Percentiles rank a stretch among this genome's conserved stretches.
Conservation (phyloP, 495 filamentous ascomycete species). For the Aspergillus affinis region DNA sequence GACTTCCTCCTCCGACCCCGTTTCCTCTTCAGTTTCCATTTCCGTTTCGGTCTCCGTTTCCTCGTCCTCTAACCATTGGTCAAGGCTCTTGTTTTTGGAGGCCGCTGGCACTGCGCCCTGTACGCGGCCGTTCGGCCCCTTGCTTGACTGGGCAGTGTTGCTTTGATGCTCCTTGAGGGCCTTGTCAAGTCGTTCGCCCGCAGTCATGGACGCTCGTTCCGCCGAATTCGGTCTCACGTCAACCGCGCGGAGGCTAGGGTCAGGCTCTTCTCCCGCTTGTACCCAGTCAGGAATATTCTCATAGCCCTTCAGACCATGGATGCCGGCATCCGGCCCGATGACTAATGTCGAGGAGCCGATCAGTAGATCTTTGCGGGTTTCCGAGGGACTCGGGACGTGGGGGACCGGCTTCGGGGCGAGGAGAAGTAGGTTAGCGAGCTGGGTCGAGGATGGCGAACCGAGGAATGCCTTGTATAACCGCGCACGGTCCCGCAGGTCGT, state of each 20-base stretch:
- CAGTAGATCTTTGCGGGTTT: conserved; percentile 68
- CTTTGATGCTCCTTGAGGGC: conserved; percentile 45
- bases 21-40: conserved; percentile 53
- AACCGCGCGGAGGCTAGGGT: conserved; percentile 64
- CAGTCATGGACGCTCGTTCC: conserved; percentile 46
- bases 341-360: conserved; percentile 85
- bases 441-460: conserved; percentile 66
- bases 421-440: conserved; percentile 85
- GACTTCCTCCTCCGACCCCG: conserved; percentile 35
- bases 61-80: conserved; percentile 78
- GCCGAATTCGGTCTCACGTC: conserved; percentile 30
- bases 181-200: conserved; percentile 64
- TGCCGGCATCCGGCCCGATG: conserved; percentile 68
- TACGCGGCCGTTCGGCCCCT: conserved; percentile 18
- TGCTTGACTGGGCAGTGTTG: conserved; percentile 21
- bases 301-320: conserved; percentile 73
- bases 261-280: conserved; percentile 73
- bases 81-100: conserved; percentile 66
- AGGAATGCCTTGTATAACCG: conserved; percentile 85
- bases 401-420: conserved; percentile 93
- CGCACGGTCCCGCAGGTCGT: conserved; percentile 88
- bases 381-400: conserved; percentile 79
- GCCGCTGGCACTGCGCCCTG: conserved; percentile 12
- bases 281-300: conserved; percentile 83
- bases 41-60: conserved; percentile 49